Base-by-base conservation (phyloP, 176 grass and related monocot genomes). In the Ensete ventricosum region DNA sequence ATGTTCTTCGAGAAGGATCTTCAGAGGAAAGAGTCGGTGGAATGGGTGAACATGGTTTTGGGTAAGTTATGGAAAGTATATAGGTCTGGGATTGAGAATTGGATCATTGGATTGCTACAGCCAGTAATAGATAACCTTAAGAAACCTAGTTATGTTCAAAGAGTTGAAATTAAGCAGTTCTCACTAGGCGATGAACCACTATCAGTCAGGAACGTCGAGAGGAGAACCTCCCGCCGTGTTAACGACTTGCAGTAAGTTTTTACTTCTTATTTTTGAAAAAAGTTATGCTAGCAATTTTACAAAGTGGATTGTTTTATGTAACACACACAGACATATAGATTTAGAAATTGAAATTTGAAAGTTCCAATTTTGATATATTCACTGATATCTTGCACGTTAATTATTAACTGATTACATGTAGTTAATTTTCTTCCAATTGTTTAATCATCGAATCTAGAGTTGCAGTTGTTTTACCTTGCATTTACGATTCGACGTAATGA, bases 1-100 rank as follows among this genome's bases (percentile, higher is more conserved):
- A 78, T 91, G 82, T 89, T 98, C 79, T 88, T 98, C 43, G 88
- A 92, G 73, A 98, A 93, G 85, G 94, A 98, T 78, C 84, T 98
- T 78, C 94, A 93, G 85, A 89, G 94, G 77, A 98, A 98, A 84
- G 94, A 98, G 79, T 93, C 94, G 0, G 94, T 98, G 23, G 94
- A 98, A 83, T 98, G 94, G 94, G 94, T 98, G 77, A 98, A 98
- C 88, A 98, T 98, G 94, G 90, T 98, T 49, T 89, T 98, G 25
- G 90, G 86, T 1, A 98, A 98, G 79, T 85, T 98, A 1, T 98
- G 94, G 94, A 98, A 98, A 80, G 94, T 98, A 6, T 98, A 98
- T 75, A 90, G 84, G 54, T 83, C 94, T 2, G 90, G 88, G 79
- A 87, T 98, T 11, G 94, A 98, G 84, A 77, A 91, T 73, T 98